Evolutionary conservation across 106 monocot genomes (phyloP).

Genomic region (Acorus calamus): DNA sequence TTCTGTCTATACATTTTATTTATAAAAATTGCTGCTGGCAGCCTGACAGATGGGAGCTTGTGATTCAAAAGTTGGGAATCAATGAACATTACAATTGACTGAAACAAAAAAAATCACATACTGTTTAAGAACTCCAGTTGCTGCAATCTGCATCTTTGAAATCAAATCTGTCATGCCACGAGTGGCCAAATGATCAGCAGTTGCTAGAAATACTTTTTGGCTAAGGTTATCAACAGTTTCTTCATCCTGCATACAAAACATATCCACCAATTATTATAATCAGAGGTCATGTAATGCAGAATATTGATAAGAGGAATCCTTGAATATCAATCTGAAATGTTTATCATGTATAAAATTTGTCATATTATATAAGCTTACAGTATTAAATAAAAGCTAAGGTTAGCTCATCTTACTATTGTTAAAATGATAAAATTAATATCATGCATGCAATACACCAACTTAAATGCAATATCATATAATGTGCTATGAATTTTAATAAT

Average conservation of each 20-base stretch:
- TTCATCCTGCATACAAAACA: constrained; percentile 35
- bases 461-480: no score
- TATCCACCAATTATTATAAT: no score
- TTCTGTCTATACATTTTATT: no score
- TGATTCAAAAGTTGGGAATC: no score
- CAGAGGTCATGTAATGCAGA: not conserved
- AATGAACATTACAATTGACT: not conserved
- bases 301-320: not conserved
- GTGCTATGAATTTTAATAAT: no score
- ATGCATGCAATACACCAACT: no score
- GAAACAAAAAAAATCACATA: constrained; percentile 21
- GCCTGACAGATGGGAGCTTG: no score
- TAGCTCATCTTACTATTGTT: no score
- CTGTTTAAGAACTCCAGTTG: constrained; percentile 60
- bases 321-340: not conserved
- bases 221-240: constrained; percentile 42
- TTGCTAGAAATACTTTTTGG: constrained; percentile 65
- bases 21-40: no score
- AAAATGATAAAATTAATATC: no score
- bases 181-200: constrained; percentile 79
- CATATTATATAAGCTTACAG: not conserved
- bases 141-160: constrained; percentile 59
- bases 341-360: not conserved
- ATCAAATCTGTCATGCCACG: constrained; percentile 54
- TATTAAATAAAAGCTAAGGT: not conserved